Conservation (phyloP, 2,329 filamentous ascomycete genomes). For the Talaromyces sp. region DNA sequence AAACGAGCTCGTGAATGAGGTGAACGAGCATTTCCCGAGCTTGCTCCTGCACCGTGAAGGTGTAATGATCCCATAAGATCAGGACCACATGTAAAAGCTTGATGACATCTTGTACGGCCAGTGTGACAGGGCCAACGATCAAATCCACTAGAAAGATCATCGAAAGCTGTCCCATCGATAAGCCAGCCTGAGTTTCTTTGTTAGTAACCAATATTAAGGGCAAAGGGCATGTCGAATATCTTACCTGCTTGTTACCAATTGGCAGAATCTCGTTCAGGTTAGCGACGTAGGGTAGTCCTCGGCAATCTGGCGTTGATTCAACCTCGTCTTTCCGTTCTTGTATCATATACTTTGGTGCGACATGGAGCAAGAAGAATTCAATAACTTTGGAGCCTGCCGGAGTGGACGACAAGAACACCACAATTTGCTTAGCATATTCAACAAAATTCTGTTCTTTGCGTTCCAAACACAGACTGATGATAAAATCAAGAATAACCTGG, state of each 20-base stretch:
- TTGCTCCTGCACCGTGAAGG: slow-evolving; percentile 89
- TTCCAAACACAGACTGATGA: slow-evolving; percentile 90
- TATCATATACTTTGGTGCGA: slow-evolving; percentile 95
- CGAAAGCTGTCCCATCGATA: slow-evolving; percentile 89
- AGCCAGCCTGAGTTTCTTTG: slow-evolving; percentile 58
- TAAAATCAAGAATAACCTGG: slow-evolving; percentile 89
- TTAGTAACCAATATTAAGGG: neutral
- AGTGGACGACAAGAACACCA: slow-evolving; percentile 89
- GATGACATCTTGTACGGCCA: slow-evolving; percentile 75
- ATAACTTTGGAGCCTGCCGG: slow-evolving; percentile 84
- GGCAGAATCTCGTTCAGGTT: slow-evolving; percentile 77
- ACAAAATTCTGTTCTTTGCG: slow-evolving; percentile 97
- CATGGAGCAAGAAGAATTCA: slow-evolving; percentile 86
- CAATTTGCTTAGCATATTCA: slow-evolving; percentile 95
- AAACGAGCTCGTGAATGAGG: slow-evolving; percentile 91
- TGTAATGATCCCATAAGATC: slow-evolving; percentile 97
- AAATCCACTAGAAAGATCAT: slow-evolving; percentile 92
- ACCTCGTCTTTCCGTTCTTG: slow-evolving; percentile 74
- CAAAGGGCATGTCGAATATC: neutral
- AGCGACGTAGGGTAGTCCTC: slow-evolving; percentile 80
- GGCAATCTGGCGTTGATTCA: slow-evolving; percentile 64
- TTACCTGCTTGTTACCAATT: slow-evolving; percentile 77
- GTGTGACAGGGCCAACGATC: slow-evolving; percentile 85
- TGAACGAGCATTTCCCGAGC: slow-evolving; percentile 97
- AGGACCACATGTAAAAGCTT: slow-evolving; percentile 86